Evolutionary conservation across 805 yeast species (phyloP).

Genomic region (Candida argentea): DNA sequence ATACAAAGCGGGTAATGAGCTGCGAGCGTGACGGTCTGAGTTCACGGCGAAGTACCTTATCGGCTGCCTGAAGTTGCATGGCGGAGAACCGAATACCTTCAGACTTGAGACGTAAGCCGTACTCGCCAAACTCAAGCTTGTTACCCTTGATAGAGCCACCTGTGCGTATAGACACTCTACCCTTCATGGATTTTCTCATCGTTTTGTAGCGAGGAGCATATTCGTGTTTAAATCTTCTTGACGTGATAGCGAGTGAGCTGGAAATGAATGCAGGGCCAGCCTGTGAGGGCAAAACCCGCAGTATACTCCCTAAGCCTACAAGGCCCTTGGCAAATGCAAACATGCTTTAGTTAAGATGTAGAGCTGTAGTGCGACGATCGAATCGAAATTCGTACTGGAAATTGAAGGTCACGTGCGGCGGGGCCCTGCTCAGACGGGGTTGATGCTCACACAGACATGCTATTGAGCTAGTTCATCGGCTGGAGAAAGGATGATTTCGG

Average conservation of each 20-base stretch:
- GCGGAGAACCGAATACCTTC: constrained; percentile 84
- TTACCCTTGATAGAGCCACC: constrained; percentile 94
- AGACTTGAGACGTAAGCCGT: constrained; percentile 80
- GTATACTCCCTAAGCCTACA: constrained; percentile 3
- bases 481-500: too few species aligned
- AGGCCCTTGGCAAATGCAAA: constrained; percentile 6
- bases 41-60: constrained; percentile 71
- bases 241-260: neutral
- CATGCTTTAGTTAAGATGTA: too few species aligned
- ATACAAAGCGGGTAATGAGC: constrained; percentile 69
- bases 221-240: constrained; percentile 49
- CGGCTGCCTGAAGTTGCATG: constrained; percentile 84
- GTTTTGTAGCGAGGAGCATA: constrained; percentile 67
- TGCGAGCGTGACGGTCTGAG: constrained; percentile 71
- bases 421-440: too few species aligned
- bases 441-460: too few species aligned
- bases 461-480: too few species aligned
- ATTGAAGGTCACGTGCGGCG: too few species aligned
- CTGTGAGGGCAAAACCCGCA: neutral
- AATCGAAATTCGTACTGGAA: too few species aligned
- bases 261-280: neutral
- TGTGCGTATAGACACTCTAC: constrained; percentile 86
- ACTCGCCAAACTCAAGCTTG: constrained; percentile 67
- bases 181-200: constrained; percentile 76
- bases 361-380: too few species aligned